phyloP scores from a whole-genome alignment of 2,329 filamentous ascomycete species.

The Fusarium annulatum region DNA sequence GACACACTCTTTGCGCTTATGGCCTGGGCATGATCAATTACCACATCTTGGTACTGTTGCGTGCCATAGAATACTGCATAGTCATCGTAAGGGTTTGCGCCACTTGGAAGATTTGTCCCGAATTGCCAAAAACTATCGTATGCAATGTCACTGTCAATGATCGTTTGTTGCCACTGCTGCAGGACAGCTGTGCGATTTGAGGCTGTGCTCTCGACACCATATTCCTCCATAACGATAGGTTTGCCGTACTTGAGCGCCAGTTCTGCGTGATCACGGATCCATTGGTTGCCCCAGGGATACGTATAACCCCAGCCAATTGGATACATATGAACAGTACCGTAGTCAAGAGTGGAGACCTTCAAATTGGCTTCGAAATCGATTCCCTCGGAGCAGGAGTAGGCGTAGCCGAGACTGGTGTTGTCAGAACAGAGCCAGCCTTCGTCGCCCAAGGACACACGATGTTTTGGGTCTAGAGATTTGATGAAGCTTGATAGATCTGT shows the following conservation, averaged over 20 bases:
- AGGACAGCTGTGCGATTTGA: not conserved
- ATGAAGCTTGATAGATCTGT: not conserved
- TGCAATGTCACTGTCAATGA: not conserved
- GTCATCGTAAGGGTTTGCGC: not conserved
- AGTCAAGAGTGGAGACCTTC: not conserved
- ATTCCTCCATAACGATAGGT: not conserved
- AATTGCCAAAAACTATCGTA: slow-evolving; percentile 5
- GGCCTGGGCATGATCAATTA: not conserved
- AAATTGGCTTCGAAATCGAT: slow-evolving; percentile 1
- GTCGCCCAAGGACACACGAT: not conserved
- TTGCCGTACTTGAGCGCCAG: not conserved
- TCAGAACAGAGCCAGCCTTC: not conserved
- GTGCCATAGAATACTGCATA: not conserved
- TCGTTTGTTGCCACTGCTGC: not conserved
- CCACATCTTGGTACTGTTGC: not conserved
- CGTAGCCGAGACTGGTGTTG: not conserved
- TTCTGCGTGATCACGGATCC: slow-evolving; percentile 1
- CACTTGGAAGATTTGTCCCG: not conserved
- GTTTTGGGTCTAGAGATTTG: not conserved
- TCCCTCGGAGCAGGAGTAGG: not conserved
- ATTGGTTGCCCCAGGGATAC: slow-evolving; percentile 2
- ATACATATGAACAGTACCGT: slow-evolving; percentile 1
- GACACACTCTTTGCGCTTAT: not conserved
- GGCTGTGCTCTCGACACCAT: not conserved
- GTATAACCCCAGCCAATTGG: slow-evolving; percentile 6